phyloP scores from a whole-genome alignment of 768 basidiomycete species.

The Nevesoporus exiguus region DNA sequence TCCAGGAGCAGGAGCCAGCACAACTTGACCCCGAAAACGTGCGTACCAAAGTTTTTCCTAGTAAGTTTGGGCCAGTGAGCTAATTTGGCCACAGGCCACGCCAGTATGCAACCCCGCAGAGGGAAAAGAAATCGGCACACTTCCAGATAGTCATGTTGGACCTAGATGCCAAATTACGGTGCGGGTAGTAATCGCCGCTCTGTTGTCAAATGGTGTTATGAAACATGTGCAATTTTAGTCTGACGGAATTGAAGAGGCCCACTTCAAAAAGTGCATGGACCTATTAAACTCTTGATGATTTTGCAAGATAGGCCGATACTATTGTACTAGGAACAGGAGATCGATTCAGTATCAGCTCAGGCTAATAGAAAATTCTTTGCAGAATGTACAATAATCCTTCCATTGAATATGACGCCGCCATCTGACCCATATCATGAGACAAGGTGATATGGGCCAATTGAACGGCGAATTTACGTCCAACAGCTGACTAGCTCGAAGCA shows the following conservation, averaged over 20 bases:
- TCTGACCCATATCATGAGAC: background rate
- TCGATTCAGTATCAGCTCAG: background rate
- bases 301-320: slow-evolving; percentile 8
- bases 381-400: slow-evolving; percentile 8
- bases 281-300: slow-evolving; percentile 1
- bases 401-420: background rate
- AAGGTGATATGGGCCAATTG: background rate
- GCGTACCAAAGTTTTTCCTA: background rate
- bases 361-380: background rate
- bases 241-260: background rate
- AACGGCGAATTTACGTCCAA: background rate
- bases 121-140: background rate
- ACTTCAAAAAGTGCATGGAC: background rate
- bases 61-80: slow-evolving; percentile 4
- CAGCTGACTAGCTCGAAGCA: slow-evolving; percentile 6
- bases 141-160: background rate
- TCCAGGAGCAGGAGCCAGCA: slow-evolving; percentile 5
- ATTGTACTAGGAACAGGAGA: background rate
- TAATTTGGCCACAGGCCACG: slow-evolving; percentile 21
- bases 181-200: slow-evolving; percentile 5
- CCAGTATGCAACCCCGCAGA: background rate
- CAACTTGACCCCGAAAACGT: slow-evolving; percentile 17
- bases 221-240: background rate
- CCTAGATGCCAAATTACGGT: background rate
- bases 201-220: slow-evolving; percentile 3